Evolutionary conservation across 2,329 filamentous ascomycete species (phyloP).

Genomic region (Fusarium pseudograminearum): DNA sequence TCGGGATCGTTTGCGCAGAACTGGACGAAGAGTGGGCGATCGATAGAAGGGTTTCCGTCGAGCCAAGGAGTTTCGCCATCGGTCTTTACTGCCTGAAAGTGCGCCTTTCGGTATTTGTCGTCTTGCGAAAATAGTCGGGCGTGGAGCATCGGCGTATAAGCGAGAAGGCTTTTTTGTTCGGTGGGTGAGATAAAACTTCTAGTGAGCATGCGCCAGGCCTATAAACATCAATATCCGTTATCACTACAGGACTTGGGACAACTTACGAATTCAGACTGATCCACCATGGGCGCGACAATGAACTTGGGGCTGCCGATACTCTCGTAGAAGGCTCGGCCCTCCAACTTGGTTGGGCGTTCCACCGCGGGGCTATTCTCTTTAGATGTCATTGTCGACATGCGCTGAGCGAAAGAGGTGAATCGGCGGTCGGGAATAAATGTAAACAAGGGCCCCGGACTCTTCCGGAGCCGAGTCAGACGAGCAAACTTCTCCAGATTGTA

Average conservation of each 20-base stretch:
- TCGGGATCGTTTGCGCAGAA: slow-evolving; percentile 93
- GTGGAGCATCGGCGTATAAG: slow-evolving; percentile 97
- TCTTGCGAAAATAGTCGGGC: slow-evolving; percentile 87
- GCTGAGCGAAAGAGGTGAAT: slow-evolving; percentile 21
- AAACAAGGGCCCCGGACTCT: slow-evolving; percentile 37
- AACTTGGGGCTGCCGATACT: slow-evolving; percentile 92
- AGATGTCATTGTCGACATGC: slow-evolving; percentile 51
- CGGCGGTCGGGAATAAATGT: slow-evolving; percentile 5
- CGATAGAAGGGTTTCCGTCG: slow-evolving; percentile 86
- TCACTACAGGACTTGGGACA: neutral
- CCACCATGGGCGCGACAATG: slow-evolving; percentile 96
- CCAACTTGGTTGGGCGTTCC: slow-evolving; percentile 67
- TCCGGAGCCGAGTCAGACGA: slow-evolving; percentile 41
- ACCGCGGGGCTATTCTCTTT: slow-evolving; percentile 37
- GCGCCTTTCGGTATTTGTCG: slow-evolving; percentile 78
- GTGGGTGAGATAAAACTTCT: slow-evolving; percentile 85
- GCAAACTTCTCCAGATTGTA: slow-evolving; percentile 42
- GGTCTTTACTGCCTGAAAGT: slow-evolving; percentile 78
- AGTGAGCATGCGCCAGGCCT: slow-evolving; percentile 98
- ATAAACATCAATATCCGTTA: slow-evolving; percentile 13
- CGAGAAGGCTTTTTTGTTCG: slow-evolving; percentile 75
- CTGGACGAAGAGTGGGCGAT: slow-evolving; percentile 93
- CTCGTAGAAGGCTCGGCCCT: slow-evolving; percentile 92
- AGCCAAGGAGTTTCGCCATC: slow-evolving; percentile 66
- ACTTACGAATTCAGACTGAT: slow-evolving; percentile 95